Evolutionary conservation across 106 monocot species (phyloP).

Genomic region (Dendrobium officinale): DNA sequence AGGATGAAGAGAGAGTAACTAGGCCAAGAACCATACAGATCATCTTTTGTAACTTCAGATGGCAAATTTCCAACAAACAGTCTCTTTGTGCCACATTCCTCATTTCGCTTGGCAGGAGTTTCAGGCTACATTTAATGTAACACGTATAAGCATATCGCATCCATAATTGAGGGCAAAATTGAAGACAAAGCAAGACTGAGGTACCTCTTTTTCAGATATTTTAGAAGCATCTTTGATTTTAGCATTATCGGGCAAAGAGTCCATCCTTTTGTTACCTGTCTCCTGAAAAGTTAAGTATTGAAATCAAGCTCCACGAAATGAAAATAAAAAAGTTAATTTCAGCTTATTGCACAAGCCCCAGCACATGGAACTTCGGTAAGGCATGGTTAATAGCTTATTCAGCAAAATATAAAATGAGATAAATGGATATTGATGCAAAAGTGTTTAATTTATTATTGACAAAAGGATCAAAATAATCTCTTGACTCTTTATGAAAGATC

Average conservation of each 20-base stretch:
- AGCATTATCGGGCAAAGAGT: background rate
- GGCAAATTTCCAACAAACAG: conserved; percentile 1
- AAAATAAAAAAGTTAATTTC: background rate
- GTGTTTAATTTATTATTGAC: no score
- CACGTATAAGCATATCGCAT: background rate
- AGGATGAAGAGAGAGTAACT: background rate
- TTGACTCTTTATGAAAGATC: no score
- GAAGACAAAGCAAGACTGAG: background rate
- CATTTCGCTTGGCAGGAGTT: background rate
- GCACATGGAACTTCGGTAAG: no score
- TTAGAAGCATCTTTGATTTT: background rate
- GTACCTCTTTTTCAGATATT: background rate
- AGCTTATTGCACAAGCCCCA: background rate
- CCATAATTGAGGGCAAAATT: background rate
- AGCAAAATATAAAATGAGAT: no score
- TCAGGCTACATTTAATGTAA: background rate
- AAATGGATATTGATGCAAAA: no score
- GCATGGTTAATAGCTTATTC: no score
- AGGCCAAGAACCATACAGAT: background rate
- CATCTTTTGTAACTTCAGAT: background rate
- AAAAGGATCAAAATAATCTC: no score
- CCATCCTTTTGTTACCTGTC: background rate
- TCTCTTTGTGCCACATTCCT: background rate
- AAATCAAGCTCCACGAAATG: background rate
- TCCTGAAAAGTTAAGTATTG: background rate